These are phyloP conservation scores for Psidium guajava DNA, from an alignment of 345 rosid genomes.

Conservation along the genomic window DNA sequence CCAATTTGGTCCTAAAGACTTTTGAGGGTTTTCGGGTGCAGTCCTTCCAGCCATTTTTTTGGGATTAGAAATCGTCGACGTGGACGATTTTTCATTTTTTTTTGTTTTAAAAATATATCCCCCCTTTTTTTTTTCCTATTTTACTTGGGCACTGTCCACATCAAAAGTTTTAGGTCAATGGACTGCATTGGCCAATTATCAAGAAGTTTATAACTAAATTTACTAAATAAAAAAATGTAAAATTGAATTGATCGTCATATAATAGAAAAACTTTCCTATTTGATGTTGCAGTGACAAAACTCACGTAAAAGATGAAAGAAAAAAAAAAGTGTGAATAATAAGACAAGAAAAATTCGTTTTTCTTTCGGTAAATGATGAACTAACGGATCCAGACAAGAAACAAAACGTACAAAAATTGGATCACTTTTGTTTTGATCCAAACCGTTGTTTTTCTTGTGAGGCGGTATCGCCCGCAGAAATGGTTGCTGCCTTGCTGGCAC, in stretches of 20 bases:
- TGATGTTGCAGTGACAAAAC: neutral
- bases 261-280: neutral
- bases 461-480: neutral
- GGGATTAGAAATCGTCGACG: too few relatives aligned
- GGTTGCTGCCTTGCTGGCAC: neutral
- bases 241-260: fast-evolving
- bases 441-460: neutral
- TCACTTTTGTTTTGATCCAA: neutral
- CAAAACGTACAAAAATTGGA: neutral
- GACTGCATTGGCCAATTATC: neutral
- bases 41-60: neutral
- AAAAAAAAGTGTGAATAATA: neutral
- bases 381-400: too few relatives aligned
- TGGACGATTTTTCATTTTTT: neutral
- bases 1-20: too few relatives aligned
- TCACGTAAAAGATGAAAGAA: neutral
- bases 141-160: fast-evolving
- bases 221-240: fast-evolving
- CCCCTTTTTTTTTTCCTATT: fast-evolving
- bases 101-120: too few relatives aligned
- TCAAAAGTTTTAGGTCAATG: fast-evolving
- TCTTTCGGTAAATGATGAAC: too few relatives aligned
- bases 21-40: fast-evolving
- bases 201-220: neutral
- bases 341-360: neutral